Base-by-base conservation (phyloP, 371 early-diverging fungal species). In the Coemansia sp. region DNA sequence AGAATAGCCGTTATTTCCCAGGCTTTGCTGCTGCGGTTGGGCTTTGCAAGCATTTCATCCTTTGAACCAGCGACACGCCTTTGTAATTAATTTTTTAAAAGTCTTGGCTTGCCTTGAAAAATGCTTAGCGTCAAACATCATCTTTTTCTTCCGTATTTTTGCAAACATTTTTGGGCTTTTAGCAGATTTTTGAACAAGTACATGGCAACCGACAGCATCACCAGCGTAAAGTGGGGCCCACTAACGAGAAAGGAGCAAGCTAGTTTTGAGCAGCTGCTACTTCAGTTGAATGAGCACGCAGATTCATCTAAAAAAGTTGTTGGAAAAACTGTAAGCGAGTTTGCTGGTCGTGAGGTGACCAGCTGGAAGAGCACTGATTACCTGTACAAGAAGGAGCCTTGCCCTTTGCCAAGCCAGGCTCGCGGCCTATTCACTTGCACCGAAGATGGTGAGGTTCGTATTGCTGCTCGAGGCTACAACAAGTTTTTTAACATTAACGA, bases 401-500 rank as follows among this genome's bases (percentile, higher is more conserved):
- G 74, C 5, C 75, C 75, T n/a, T 69, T 93, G 18, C 94, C 94
- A 8, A 89, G 90, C 14, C 79, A 85, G 68, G 93, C 94, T 4
- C 86, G 96, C 30, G 96, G 96, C 0, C 69, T 96, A 21, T 96
- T 96, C 69, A 89, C 93, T 1, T 65, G 78, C 39, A 54, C 50
- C 16, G 40, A 20, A 1, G 69, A 48, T 20, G 59, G 57, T 16
- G 75, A 71, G 6, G 54, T 58, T 37, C 57, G 77, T 33, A 89
- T 97, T 59, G 84, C 88, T 20, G 86, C 88, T 7, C 86, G 97
- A 26, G 97, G 97, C 5, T 97, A 97, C 80, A 90, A 97, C 84
- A 97, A 97, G 81, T 97, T 97, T 70, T 97, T 95, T 78, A 95
- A 95, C 63, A 47, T 92, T 12, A 79, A 80, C 6, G 92, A 92